Percentiles rank a stretch among this genome's conserved stretches.
Evolutionary conservation across 306 rosid species (phyloP).

Genomic region (Citrullus mucosospermus): DNA sequence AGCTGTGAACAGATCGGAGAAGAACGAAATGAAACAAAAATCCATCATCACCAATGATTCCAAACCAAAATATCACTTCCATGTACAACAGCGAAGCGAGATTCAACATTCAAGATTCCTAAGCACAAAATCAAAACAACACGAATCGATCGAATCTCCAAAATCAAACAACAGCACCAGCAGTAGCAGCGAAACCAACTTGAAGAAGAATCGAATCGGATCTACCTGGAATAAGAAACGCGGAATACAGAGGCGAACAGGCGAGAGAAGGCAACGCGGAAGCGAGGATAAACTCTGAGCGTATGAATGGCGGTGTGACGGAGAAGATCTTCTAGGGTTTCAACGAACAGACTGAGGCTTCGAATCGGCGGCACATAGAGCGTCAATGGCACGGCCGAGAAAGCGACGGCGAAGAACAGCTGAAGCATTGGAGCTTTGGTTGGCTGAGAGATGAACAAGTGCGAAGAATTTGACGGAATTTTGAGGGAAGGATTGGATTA

Average conservation of each 20-base stretch:
- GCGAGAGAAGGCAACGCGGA: constrained; percentile 51
- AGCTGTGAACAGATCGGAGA: background rate
- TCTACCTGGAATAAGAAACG: constrained; percentile 27
- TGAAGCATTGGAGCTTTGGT: constrained; percentile 39
- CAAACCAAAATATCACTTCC: background rate
- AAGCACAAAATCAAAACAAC: background rate
- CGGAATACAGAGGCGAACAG: constrained; percentile 38
- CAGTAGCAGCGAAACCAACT: background rate
- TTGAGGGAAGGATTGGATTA: background rate
- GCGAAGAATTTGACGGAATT: background rate
- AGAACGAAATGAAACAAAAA: background rate
- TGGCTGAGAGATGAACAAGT: background rate
- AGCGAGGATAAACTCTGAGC: constrained; percentile 32
- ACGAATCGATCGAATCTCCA: background rate
- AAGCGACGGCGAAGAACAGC: constrained; percentile 67
- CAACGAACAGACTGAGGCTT: constrained; percentile 54
- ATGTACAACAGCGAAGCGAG: background rate
- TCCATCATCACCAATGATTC: background rate
- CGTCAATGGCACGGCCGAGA: constrained; percentile 82
- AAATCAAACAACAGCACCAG: background rate
- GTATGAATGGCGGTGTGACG: constrained; percentile 30
- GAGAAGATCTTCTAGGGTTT: constrained; percentile 34
- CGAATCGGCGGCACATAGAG: constrained; percentile 84
- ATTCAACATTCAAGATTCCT: background rate
- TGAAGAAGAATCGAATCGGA: background rate